Conservation (phyloP, 805 yeast species). For the Torulaspora delbrueckii region DNA sequence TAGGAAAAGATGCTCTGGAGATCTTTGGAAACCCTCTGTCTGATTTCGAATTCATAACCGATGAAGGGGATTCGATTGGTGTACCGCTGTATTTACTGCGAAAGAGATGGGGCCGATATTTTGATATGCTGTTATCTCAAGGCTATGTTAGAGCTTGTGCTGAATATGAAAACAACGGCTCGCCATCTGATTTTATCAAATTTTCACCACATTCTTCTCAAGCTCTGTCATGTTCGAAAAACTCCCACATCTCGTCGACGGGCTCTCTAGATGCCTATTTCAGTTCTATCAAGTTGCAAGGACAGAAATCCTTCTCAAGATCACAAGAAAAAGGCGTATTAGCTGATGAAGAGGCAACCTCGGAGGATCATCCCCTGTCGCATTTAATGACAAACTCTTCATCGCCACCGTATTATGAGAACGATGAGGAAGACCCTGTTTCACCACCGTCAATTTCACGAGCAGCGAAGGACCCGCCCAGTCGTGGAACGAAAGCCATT, state of each 20-base stretch:
- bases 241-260: slow-evolving; percentile 16
- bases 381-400: slow-evolving; percentile 2
- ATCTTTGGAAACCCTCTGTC: slow-evolving; percentile 58
- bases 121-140: slow-evolving; percentile 54
- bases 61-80: slow-evolving; percentile 65
- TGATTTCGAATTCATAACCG: slow-evolving; percentile 65
- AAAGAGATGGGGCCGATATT: slow-evolving; percentile 74
- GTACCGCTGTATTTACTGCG: slow-evolving; percentile 57
- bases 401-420: slow-evolving; percentile 8
- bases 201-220: slow-evolving; percentile 17
- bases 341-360: neutral
- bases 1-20: slow-evolving; percentile 71
- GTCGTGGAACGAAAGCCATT: slow-evolving; percentile 8
- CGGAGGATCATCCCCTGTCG: slow-evolving; percentile 2
- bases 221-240: slow-evolving; percentile 8
- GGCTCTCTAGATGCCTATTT: slow-evolving; percentile 15
- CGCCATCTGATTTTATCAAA: slow-evolving; percentile 14
- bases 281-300: slow-evolving; percentile 6
- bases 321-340: neutral
- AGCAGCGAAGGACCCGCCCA: neutral
- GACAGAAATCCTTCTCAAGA: slow-evolving; percentile 4
- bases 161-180: slow-evolving; percentile 27
- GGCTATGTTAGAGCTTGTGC: slow-evolving; percentile 56
- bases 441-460: slow-evolving; percentile 13
- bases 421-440: slow-evolving; percentile 19